Base-by-base conservation (phyloP, 2,329 filamentous ascomycete species). In the Chaetomiaceae sp. region DNA sequence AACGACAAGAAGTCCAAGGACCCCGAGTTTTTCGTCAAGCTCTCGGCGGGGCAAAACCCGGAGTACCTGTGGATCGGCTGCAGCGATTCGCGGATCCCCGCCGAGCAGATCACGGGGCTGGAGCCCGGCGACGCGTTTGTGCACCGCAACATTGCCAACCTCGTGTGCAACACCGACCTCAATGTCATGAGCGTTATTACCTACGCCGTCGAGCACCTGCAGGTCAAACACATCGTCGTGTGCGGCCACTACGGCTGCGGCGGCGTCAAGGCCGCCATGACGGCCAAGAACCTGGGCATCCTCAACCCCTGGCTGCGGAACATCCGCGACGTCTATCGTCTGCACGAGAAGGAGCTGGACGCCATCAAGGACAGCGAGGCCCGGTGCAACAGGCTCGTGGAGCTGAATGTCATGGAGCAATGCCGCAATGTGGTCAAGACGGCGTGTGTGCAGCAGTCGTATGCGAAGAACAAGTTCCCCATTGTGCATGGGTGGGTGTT, bases 111-210 rank as follows among this genome's bases (percentile, higher is more conserved):
- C 68, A 84, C 90, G 42, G 86, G 87, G 60, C 80, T 92, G 52
- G 78, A 87, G 66, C 89, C 90, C n/a, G 90, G 90, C 62, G 89
- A 96, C 71, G 86, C 92, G 64, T 96, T 96, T 70, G 86, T 95
- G 61, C 90, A 95, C 77, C 88, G 91, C 71, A 96, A 96, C 75
- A 95, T 96, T 70, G 90, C 90, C 73, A 96, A 96, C 76, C 79
- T 95, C 60, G 79, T 95, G 53, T 83, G 84, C 72, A 82, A 85
- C 66, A 85, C 83, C 58, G 91, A 96, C 67, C 79, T 95, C 65
- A 90, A 85, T 70, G 83, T 85, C 45, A 84, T 89, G 68, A 81
- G 81, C 67, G 90, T 95, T 63, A 89, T 96, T 71, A 85, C 94
- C 67, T 96, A 90, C 68, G 88, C 90, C 59, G 89, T 96, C 59